A percentile compares a stretch with the other conserved stretches of the same genome.
These are phyloP conservation scores for Coniochaeta sp. DNA, from an alignment of 2,329 filamentous ascomycete species.

Conservation along the genomic window DNA sequence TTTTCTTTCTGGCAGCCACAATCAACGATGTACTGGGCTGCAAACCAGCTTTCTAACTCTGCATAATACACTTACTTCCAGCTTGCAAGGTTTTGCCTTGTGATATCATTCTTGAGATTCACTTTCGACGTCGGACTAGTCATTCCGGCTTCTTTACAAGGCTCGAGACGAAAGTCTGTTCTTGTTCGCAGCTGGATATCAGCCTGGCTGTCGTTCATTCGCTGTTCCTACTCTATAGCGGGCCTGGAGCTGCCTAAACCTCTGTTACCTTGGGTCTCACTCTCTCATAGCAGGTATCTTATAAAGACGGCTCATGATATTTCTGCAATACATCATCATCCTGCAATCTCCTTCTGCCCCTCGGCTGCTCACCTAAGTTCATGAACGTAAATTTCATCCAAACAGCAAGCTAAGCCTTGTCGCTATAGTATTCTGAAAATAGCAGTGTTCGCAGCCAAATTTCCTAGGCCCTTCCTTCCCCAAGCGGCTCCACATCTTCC, in stretches of 20 bases:
- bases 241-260: not conserved
- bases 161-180: not conserved
- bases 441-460: not conserved
- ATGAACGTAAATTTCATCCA: not conserved
- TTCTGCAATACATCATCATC: not conserved
- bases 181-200: not conserved
- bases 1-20: not conserved
- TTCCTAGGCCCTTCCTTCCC: not conserved
- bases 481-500: not conserved
- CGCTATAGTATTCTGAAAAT: not conserved
- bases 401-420: not conserved
- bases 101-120: not conserved
- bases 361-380: not conserved
- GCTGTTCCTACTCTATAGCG: not conserved
- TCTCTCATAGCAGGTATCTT: not conserved
- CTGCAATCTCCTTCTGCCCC: not conserved
- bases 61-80: not conserved
- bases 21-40: not conserved
- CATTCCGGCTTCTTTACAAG: not conserved
- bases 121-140: not conserved
- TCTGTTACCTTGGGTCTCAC: not conserved
- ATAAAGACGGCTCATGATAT: not conserved
- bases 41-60: not conserved
- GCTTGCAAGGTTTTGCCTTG: not conserved
- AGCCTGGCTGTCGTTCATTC: not conserved